Percentiles rank a stretch among this genome's conserved stretches.
Evolutionary conservation across 345 rosid species (phyloP).

Genomic region (Eucalyptus pauciflora): DNA sequence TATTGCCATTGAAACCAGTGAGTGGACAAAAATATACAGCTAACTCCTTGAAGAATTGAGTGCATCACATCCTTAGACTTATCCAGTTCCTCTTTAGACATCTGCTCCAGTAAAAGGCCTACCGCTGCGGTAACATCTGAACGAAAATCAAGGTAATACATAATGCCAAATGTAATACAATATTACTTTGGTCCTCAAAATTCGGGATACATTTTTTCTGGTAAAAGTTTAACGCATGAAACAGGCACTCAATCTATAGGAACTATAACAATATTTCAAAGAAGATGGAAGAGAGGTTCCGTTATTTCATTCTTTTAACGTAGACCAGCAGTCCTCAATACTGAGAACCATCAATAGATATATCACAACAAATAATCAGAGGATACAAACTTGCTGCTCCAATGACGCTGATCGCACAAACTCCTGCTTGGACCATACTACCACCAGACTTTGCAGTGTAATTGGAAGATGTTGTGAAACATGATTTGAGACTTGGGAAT

Average conservation of each 20-base stretch:
- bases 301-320: neutral
- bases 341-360: neutral
- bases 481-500: slow-evolving; percentile 27
- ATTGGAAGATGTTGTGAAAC: slow-evolving; percentile 30
- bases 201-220: neutral
- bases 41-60: slow-evolving; percentile 89
- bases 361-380: slow-evolving; percentile 1
- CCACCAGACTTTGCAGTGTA: slow-evolving; percentile 43
- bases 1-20: slow-evolving; percentile 2
- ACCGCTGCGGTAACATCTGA: slow-evolving; percentile 82
- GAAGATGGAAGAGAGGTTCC: neutral
- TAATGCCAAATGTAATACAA: neutral
- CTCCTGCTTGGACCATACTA: slow-evolving; percentile 74
- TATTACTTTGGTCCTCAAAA: neutral
- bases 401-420: slow-evolving; percentile 59
- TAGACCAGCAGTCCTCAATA: neutral
- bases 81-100: slow-evolving; percentile 80
- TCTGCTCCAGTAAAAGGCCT: slow-evolving; percentile 82
- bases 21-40: slow-evolving; percentile 39
- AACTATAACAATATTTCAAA: neutral
- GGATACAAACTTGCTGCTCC: slow-evolving; percentile 99
- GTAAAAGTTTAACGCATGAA: neutral
- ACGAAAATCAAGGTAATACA: neutral
- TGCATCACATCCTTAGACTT: slow-evolving; percentile 67
- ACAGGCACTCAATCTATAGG: neutral